These are phyloP conservation scores for Nakataea oryzae DNA, from an alignment of 2,329 filamentous ascomycete genomes.

Conservation along the genomic window DNA sequence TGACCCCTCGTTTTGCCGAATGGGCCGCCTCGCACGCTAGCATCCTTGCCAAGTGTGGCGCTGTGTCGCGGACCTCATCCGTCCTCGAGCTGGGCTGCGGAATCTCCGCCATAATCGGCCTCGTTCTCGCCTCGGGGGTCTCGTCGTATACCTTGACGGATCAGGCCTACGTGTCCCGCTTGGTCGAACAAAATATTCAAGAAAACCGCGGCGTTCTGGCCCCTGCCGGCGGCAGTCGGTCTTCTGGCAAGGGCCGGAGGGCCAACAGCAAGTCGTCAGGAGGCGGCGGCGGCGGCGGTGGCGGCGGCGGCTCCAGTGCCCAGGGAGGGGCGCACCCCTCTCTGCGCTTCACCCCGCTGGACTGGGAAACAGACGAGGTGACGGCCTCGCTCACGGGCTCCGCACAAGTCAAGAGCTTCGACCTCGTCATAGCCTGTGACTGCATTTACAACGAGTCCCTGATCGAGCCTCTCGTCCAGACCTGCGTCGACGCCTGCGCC, in stretches of 20 bases:
- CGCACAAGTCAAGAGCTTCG: constrained; percentile 38
- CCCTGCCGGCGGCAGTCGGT: constrained; percentile 6
- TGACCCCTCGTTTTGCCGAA: constrained; percentile 70
- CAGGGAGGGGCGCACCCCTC: not conserved
- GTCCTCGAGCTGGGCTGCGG: constrained; percentile 84
- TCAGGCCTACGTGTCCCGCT: constrained; percentile 70
- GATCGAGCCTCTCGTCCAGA: constrained; percentile 70
- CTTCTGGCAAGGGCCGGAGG: constrained; percentile 3
- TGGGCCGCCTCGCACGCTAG: constrained; percentile 63
- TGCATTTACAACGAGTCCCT: constrained; percentile 92
- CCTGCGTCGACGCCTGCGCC: constrained; percentile 64
- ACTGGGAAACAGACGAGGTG: constrained; percentile 69
- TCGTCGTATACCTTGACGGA: constrained; percentile 70
- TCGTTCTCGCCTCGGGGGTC: constrained; percentile 54
- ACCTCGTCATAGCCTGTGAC: constrained; percentile 75
- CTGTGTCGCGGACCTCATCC: constrained; percentile 33
- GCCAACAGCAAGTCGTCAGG: constrained; percentile 1
- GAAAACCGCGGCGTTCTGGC: constrained; percentile 35
- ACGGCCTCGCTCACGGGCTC: constrained; percentile 28
- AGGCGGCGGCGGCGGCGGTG: constrained; percentile 4
- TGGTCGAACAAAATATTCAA: constrained; percentile 66
- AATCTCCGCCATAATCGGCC: constrained; percentile 68
- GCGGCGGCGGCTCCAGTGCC: not conserved
- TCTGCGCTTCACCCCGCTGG: constrained; percentile 47
- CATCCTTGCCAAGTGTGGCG: constrained; percentile 43